Percentiles rank a stretch among this genome's conserved stretches.
Evolutionary conservation across 2,329 filamentous ascomycete genomes (phyloP).

Genomic region (Tolypocladium guangdongense): DNA sequence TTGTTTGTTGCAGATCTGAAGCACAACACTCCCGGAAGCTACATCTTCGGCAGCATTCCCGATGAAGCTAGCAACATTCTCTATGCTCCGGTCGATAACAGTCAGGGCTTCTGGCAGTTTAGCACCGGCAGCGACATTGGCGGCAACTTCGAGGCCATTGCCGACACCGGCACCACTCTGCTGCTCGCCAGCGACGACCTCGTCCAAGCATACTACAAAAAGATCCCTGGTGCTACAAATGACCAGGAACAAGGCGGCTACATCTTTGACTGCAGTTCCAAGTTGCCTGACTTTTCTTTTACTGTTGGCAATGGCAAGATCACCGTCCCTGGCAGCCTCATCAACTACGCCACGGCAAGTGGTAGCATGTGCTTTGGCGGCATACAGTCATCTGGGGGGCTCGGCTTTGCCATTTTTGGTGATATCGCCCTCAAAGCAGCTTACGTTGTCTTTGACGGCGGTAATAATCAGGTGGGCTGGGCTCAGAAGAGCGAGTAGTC

Average conservation of each 20-base stretch:
- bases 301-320: slow-evolving; percentile 48
- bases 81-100: slow-evolving; percentile 44
- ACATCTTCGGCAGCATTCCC: slow-evolving; percentile 48
- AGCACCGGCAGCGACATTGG: slow-evolving; percentile 12
- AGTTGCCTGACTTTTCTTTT: slow-evolving; percentile 39
- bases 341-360: slow-evolving; percentile 40
- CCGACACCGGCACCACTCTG: slow-evolving; percentile 53
- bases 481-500: background rate
- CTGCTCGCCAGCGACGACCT: slow-evolving; percentile 46
- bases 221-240: slow-evolving; percentile 31
- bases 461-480: slow-evolving; percentile 10
- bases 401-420: slow-evolving; percentile 47
- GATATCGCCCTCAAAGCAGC: slow-evolving; percentile 52
- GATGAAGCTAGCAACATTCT: slow-evolving; percentile 46
- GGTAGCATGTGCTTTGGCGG: slow-evolving; percentile 55
- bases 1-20: slow-evolving; percentile 24
- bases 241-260: slow-evolving; percentile 30
- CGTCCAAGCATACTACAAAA: slow-evolving; percentile 36
- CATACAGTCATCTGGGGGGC: slow-evolving; percentile 42
- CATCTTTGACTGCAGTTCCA: slow-evolving; percentile 33
- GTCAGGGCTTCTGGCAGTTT: slow-evolving; percentile 55
- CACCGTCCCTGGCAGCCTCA: slow-evolving; percentile 41
- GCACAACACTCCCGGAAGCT: slow-evolving; percentile 45
- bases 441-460: slow-evolving; percentile 44
- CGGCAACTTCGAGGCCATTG: slow-evolving; percentile 29